phyloP scores from a whole-genome alignment of 192 early-diverging fungal genomes.

The Coemansia umbellata region DNA sequence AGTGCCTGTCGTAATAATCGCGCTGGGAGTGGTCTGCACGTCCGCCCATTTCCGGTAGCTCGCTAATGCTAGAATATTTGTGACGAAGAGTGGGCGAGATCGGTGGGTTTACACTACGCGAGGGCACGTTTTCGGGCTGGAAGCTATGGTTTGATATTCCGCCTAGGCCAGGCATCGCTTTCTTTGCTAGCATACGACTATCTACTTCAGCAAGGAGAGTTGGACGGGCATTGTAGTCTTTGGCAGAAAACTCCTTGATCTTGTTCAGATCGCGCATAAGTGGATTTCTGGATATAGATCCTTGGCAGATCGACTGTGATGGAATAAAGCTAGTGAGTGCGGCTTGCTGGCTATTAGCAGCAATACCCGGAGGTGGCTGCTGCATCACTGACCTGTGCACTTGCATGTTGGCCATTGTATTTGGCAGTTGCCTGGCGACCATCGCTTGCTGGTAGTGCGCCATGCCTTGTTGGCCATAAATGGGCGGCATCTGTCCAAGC shows the following conservation, averaged over 20 bases:
- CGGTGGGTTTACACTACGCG: slow-evolving; percentile 2
- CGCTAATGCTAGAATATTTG: background rate
- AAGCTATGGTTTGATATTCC: slow-evolving; percentile 43
- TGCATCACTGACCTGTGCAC: background rate
- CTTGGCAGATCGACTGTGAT: slow-evolving; percentile 1
- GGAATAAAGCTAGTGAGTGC: slow-evolving; percentile 41
- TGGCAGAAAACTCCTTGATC: slow-evolving; percentile 40
- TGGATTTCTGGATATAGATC: slow-evolving; percentile 35
- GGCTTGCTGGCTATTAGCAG: slow-evolving; percentile 11
- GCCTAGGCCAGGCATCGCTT: slow-evolving; percentile 42
- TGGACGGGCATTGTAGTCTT: slow-evolving; percentile 37
- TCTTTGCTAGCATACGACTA: slow-evolving; percentile 38
- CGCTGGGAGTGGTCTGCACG: background rate
- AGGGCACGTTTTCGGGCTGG: slow-evolving; percentile 17
- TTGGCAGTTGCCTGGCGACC: slow-evolving; percentile 1
- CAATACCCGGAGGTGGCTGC: slow-evolving; percentile 1
- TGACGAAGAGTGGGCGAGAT: background rate
- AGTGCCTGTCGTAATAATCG: background rate
- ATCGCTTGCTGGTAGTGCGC: background rate
- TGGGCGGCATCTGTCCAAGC: slow-evolving; percentile 22
- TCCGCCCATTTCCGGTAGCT: background rate
- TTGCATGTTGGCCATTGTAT: background rate
- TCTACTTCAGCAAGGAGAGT: slow-evolving; percentile 46
- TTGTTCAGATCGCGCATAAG: slow-evolving; percentile 51
- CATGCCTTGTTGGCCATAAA: slow-evolving; percentile 11